phyloP scores from a whole-genome alignment of 805 yeast species.

The Kazachstania africana region DNA sequence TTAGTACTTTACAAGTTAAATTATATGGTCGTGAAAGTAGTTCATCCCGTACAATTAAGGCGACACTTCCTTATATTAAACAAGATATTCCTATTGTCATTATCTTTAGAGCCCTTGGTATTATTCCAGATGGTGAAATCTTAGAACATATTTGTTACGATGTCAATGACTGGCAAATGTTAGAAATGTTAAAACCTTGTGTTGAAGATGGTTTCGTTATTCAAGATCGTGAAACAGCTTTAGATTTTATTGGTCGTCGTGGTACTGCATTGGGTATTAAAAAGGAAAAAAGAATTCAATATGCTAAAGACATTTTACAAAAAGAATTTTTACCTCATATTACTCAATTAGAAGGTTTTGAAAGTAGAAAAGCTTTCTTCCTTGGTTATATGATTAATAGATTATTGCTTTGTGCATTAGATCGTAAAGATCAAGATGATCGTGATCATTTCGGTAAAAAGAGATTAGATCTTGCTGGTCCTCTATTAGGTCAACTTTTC shows the following conservation, averaged over 20 bases:
- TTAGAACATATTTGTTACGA: constrained; percentile 97
- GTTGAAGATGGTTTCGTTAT: constrained; percentile 98
- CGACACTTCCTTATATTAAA: constrained; percentile 91
- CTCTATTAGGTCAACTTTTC: constrained; percentile 89
- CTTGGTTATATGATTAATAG: constrained; percentile 97
- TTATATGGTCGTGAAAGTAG: constrained; percentile 71
- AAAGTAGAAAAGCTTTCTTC: constrained; percentile 92
- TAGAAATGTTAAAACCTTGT: constrained; percentile 97
- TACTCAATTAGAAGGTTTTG: constrained; percentile 94
- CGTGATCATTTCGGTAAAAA: constrained; percentile 99
- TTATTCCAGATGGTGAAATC: constrained; percentile 98
- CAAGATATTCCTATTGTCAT: constrained; percentile 95
- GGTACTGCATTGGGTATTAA: constrained; percentile 93
- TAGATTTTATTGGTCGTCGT: constrained; percentile 97
- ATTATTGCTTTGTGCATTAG: constrained; percentile 86
- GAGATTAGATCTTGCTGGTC: constrained; percentile 97
- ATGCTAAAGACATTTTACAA: constrained; percentile 92
- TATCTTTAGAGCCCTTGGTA: constrained; percentile 95
- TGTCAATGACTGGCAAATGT: constrained; percentile 97
- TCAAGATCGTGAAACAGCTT: constrained; percentile 95
- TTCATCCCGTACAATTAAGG: constrained; percentile 76
- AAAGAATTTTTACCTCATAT: constrained; percentile 95
- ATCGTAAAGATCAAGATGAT: constrained; percentile 96
- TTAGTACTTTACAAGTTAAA: constrained; percentile 89
- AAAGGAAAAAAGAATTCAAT: constrained; percentile 95